Conservation (phyloP, 2,329 filamentous ascomycete genomes). For the Calonectria pteridis region DNA sequence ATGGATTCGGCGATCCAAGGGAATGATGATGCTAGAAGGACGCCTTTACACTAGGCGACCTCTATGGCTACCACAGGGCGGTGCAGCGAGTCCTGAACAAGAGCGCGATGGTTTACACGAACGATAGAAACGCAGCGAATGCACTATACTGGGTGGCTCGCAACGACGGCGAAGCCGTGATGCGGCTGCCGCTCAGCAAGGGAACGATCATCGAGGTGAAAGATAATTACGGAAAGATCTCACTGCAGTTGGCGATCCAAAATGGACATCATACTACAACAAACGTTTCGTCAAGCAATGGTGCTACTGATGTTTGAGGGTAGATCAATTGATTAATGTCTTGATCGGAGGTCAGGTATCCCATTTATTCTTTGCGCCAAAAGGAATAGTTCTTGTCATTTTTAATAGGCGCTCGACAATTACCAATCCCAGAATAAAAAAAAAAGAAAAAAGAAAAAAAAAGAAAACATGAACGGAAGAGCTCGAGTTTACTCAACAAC, state of each 20-base stretch:
- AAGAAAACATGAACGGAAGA: too few relatives aligned
- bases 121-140: not conserved
- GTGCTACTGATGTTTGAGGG: not conserved
- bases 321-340: not conserved
- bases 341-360: not conserved
- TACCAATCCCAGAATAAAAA: too few relatives aligned
- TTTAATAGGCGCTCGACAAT: too few relatives aligned
- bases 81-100: not conserved
- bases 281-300: not conserved
- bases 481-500: too few relatives aligned
- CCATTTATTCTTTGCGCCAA: too few relatives aligned
- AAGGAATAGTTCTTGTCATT: too few relatives aligned
- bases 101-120: not conserved
- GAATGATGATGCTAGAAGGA: not conserved
- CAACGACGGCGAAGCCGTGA: too few relatives aligned
- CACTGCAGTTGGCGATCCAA: not conserved
- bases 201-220: too few relatives aligned
- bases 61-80: not conserved
- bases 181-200: too few relatives aligned
- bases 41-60: not conserved
- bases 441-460: too few relatives aligned
- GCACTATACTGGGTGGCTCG: too few relatives aligned
- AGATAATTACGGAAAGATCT: too few relatives aligned
- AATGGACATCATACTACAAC: not conserved
- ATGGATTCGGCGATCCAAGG: not conserved